Base-by-base conservation (phyloP, 805 yeast genomes). In the Yamadazyma insecticola region DNA sequence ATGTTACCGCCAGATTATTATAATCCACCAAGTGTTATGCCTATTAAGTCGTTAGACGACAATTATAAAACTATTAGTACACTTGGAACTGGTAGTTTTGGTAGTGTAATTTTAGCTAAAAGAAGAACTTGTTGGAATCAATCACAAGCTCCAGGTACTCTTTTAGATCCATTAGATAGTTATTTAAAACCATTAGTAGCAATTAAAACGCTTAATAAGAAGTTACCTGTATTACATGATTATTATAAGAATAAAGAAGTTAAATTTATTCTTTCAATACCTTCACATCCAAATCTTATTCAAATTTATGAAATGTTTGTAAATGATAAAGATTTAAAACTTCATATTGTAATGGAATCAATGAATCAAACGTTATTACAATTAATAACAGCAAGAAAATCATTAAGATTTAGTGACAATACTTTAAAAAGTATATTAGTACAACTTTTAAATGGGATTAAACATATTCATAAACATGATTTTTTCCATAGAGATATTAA, bases 401-500 rank as follows among this genome's bases (percentile, higher is more conserved):
- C 60, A 11, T 59, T 65, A 22, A 60, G 63, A 1, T 78, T 86
- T 38, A 72, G 85, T 2, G 64, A 72, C 1, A 57, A 57, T 17
- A 76, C 87, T 3, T 53, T 85, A 39, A 78, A 70, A 45, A 76
- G 87, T 28, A 77, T 87, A 26, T 53, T 83, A 28, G 57, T 78
- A 8, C 97, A 89, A 53, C 54, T 89, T 1, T 61, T 86, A 35
- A 67, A 73, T 34, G 98, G 92, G 4, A 68, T 89, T 17, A 72
- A 76, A 35, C 97, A 90, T 54, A 87, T 90, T 33, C 98, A 86
- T 48, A 52, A 56, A 16, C 61, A 68, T 44, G 72, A 73, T 8
- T 85, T 69, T 48, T 80, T 80, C 48, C 97, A 90, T 54, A 72
- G 98, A 35, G 98, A 90, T 63, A 70, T 90, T 29, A 90, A 90